Evolutionary conservation across 2,329 filamentous ascomycete genomes (phyloP).

Genomic region (Byssochlamys sp.): DNA sequence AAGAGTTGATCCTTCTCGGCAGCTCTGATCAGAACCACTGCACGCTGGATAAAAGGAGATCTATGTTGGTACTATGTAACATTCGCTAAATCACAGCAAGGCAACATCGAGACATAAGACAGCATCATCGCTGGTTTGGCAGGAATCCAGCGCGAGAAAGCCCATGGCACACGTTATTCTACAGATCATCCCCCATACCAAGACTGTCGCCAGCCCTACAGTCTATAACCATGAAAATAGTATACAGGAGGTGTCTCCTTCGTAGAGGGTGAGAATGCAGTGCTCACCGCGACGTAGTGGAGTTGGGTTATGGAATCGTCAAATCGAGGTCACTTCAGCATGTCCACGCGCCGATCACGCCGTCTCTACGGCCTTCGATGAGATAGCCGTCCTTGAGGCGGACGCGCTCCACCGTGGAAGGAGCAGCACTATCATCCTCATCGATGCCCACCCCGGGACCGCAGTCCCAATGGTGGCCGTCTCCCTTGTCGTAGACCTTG

Average conservation of each 20-base stretch:
- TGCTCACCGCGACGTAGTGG: constrained; percentile 5
- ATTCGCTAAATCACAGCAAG: background rate
- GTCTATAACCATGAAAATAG: constrained; percentile 5
- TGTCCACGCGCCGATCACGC: constrained; percentile 82
- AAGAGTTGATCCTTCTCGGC: background rate
- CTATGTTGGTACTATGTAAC: background rate
- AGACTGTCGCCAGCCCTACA: background rate
- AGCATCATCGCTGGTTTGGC: background rate
- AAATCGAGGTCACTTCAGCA: constrained; percentile 40
- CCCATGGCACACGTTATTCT: background rate
- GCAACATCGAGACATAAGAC: background rate
- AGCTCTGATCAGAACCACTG: background rate
- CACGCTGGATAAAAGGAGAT: background rate
- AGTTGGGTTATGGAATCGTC: constrained; percentile 12
- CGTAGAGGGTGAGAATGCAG: background rate
- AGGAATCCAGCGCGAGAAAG: background rate
- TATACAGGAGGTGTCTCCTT: constrained; percentile 7
- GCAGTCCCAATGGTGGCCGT: constrained; percentile 92
- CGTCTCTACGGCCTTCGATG: constrained; percentile 79
- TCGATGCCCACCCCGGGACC: constrained; percentile 60
- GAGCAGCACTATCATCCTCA: constrained; percentile 55
- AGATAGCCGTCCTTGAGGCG: constrained; percentile 89
- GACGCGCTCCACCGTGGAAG: constrained; percentile 70
- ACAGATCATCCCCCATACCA: background rate
- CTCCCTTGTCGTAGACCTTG: constrained; percentile 96